Conservation (phyloP, 1,284 basidiomycete species). For the Pisolithus thermaeus region DNA sequence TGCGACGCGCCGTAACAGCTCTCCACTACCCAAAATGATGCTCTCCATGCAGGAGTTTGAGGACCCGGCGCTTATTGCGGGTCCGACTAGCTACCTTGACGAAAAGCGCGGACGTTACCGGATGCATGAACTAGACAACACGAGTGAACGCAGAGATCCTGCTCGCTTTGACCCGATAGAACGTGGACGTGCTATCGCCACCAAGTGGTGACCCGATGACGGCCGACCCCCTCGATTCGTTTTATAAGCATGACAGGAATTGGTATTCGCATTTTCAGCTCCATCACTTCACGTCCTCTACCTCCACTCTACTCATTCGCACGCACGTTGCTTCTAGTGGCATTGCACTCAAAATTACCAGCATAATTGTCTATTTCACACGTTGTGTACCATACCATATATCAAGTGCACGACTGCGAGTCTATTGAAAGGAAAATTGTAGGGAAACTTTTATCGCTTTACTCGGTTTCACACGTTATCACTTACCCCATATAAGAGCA, state of each 20-base stretch:
- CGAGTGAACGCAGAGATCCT: constrained; percentile 36
- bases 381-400: constrained; percentile 33
- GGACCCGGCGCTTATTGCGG: constrained; percentile 25
- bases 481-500: constrained; percentile 23
- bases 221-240: background rate
- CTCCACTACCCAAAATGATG: constrained; percentile 43
- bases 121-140: constrained; percentile 42
- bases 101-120: constrained; percentile 42
- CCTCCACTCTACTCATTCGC: constrained; percentile 6
- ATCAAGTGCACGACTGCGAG: constrained; percentile 26
- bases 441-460: constrained; percentile 30
- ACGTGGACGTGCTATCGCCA: constrained; percentile 37
- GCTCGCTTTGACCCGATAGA: constrained; percentile 57
- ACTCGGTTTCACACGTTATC: constrained; percentile 31
- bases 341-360: constrained; percentile 20
- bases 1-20: constrained; percentile 43
- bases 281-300: background rate
- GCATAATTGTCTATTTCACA: constrained; percentile 24
- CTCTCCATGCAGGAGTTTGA: constrained; percentile 29
- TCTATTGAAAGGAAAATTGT: constrained; percentile 26
- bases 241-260: background rate
- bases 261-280: background rate
- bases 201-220: constrained; percentile 20
- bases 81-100: constrained; percentile 15
- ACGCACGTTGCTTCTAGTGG: constrained; percentile 13